Percentiles rank a stretch among this genome's conserved stretches.
phyloP scores from a whole-genome alignment of 805 yeast genomes.

The Pichia occidentalis region DNA sequence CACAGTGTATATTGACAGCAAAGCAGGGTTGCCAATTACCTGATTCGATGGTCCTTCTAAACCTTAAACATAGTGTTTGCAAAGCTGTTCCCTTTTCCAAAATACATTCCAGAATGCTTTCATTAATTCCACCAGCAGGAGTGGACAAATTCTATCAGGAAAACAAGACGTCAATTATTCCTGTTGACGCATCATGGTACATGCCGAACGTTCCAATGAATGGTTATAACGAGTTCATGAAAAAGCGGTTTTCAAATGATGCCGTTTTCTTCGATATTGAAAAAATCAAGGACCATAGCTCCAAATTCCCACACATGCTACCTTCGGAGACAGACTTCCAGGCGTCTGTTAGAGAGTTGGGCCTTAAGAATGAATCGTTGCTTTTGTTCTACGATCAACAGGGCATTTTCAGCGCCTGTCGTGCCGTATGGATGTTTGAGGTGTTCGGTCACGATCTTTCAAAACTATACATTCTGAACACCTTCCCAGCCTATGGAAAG shows the following conservation, averaged over 20 bases:
- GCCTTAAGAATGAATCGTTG: constrained; percentile 48
- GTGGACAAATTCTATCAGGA: constrained; percentile 15
- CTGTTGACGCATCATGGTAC: constrained; percentile 90
- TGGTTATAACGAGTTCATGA: constrained; percentile 51
- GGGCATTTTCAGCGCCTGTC: constrained; percentile 82
- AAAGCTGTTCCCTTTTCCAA: background rate
- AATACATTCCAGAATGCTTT: constrained; percentile 10
- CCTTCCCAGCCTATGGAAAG: constrained; percentile 38
- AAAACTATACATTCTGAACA: constrained; percentile 62
- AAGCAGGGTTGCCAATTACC: too few relatives aligned
- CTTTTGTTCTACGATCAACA: constrained; percentile 78
- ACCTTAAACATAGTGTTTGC: too few relatives aligned
- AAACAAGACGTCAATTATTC: constrained; percentile 28
- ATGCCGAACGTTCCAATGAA: constrained; percentile 67
- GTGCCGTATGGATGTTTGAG: constrained; percentile 87
- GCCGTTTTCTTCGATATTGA: constrained; percentile 79
- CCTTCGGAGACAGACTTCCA: constrained; percentile 58
- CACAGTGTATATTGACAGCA: too few relatives aligned
- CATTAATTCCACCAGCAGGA: constrained; percentile 22
- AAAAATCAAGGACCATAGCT: constrained; percentile 47
- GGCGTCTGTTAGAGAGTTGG: constrained; percentile 45
- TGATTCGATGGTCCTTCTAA: too few relatives aligned
- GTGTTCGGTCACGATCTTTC: constrained; percentile 61
- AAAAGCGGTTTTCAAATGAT: constrained; percentile 50
- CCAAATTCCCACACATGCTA: constrained; percentile 86